Percentiles rank a stretch among this genome's conserved stretches.
Evolutionary conservation across 805 yeast species (phyloP).

Genomic region (Yarrowia yakushimensis): DNA sequence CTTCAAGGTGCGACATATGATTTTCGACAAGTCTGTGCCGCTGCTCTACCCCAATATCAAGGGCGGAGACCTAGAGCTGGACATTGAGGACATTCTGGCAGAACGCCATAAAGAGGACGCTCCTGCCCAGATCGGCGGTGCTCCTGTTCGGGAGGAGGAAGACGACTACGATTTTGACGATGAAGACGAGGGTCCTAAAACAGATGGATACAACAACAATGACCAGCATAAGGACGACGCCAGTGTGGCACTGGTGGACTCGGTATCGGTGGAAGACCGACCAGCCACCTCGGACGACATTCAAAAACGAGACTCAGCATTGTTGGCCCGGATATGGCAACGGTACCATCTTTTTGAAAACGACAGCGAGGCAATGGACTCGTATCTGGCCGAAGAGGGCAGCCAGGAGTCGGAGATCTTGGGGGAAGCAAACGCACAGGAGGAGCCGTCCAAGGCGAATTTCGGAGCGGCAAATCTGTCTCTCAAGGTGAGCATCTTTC

Average conservation of each 20-base stretch:
- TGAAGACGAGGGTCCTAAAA: conserved; percentile 36
- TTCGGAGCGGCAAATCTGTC: conserved; percentile 74
- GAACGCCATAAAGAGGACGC: neutral
- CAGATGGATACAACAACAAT: conserved; percentile 28
- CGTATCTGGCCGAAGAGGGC: conserved; percentile 72
- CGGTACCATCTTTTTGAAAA: conserved; percentile 65
- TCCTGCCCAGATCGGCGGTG: neutral
- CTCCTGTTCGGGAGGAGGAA: conserved; percentile 32
- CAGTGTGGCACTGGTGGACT: neutral
- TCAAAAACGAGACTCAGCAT: conserved; percentile 28
- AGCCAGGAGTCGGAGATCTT: conserved; percentile 31
- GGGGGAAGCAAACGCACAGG: conserved; percentile 9
- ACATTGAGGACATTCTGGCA: neutral
- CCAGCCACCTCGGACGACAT: conserved; percentile 27
- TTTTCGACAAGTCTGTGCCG: conserved; percentile 39
- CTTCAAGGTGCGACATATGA: conserved; percentile 42
- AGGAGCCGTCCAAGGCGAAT: conserved; percentile 37
- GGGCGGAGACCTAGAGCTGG: conserved; percentile 16
- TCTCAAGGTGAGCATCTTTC: conserved; percentile 44
- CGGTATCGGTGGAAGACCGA: conserved; percentile 17
- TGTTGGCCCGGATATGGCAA: conserved; percentile 46
- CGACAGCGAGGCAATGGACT: conserved; percentile 68
- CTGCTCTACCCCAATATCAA: conserved; percentile 32
- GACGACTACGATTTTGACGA: conserved; percentile 44
- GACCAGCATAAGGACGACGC: neutral